Evolutionary conservation across 2,329 filamentous ascomycete species (phyloP), one percentile per base, ranked within the genome.

Genomic region (Aureobasidium sp.): DNA sequence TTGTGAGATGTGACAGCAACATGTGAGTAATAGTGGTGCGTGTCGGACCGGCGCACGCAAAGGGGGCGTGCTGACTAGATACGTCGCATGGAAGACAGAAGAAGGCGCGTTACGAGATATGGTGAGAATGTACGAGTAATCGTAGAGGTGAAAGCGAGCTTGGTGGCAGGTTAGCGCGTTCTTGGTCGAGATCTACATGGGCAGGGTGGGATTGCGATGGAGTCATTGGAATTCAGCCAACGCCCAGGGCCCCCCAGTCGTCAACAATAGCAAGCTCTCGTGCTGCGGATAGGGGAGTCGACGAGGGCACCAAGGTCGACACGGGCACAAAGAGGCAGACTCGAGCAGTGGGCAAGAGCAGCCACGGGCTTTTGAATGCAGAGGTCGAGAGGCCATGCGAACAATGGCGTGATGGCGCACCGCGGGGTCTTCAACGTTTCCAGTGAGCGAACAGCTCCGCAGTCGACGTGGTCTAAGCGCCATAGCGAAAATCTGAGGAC

Each of bases 111-210:
- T 46, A 57, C 53, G 53, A 35, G 29, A 57, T 11, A 35, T 17
- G n/a, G 31, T 45, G 51, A 45, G 19, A 45, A 57, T 57, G 53
- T 37, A 21, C 53, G 53, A 57, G 53, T 57, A 57, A 57, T 57
- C 27, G 38, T 33, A 31, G 37, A 43, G 53, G 53, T 37, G 40
- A 57, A 35, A 35, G 53, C 21, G 29, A 35, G 29, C 9, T 43
- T 35, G 53, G 53, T 45, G 53, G 38, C 40, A 57, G 53, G 53
- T 57, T 57, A 57, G 53, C 53, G 53, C 40, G 21, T 25, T 37
- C 40, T 46, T 5, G 53, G 53, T 45, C 40, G 40, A 45, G 53
- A 57, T 57, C 53, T 45, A 46, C 53, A 45, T 45, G 25, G 15
- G 29, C 21, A 57, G 38, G 50, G 50, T 40, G 50, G 49, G 35